Evolutionary conservation across 805 yeast species (phyloP).

Genomic region (Yarrowia sp.): DNA sequence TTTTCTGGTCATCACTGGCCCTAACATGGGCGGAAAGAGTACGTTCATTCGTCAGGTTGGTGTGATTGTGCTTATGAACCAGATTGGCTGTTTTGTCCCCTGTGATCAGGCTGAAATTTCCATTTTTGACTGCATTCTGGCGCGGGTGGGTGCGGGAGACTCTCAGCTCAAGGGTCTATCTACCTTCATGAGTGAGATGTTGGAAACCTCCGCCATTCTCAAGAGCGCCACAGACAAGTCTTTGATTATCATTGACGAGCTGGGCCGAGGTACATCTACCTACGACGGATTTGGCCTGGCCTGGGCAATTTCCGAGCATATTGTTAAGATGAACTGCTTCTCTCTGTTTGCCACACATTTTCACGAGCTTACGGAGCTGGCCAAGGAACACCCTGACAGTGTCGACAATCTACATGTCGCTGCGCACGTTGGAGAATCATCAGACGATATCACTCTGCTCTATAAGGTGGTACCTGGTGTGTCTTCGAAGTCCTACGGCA

Average conservation of each 20-base stretch:
- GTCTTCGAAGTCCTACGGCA: conserved; percentile 94
- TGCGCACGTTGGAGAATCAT: conserved; percentile 68
- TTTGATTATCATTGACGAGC: conserved; percentile 84
- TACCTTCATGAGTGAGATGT: conserved; percentile 95
- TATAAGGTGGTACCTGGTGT: conserved; percentile 97
- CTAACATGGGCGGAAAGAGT: conserved; percentile 97
- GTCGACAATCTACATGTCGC: conserved; percentile 88
- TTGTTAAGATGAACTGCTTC: conserved; percentile 72
- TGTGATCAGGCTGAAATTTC: conserved; percentile 72
- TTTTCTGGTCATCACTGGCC: conserved; percentile 87
- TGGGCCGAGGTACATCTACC: conserved; percentile 91
- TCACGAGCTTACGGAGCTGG: conserved; percentile 84
- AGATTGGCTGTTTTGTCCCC: conserved; percentile 87
- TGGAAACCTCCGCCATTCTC: conserved; percentile 85
- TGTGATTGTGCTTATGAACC: conserved; percentile 80
- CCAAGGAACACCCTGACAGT: conserved; percentile 47
- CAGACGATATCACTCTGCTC: conserved; percentile 71
- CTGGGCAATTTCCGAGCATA: conserved; percentile 89
- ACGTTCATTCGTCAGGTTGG: conserved; percentile 90
- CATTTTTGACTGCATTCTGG: conserved; percentile 84
- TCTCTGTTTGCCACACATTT: conserved; percentile 95
- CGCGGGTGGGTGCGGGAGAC: conserved; percentile 99
- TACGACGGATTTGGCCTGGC: conserved; percentile 98
- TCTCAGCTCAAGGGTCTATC: conserved; percentile 96
- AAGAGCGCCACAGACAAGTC: conserved; percentile 76